Base-by-base conservation (phyloP, 805 yeast genomes). In the Saccharomyces cerevisiae region DNA sequence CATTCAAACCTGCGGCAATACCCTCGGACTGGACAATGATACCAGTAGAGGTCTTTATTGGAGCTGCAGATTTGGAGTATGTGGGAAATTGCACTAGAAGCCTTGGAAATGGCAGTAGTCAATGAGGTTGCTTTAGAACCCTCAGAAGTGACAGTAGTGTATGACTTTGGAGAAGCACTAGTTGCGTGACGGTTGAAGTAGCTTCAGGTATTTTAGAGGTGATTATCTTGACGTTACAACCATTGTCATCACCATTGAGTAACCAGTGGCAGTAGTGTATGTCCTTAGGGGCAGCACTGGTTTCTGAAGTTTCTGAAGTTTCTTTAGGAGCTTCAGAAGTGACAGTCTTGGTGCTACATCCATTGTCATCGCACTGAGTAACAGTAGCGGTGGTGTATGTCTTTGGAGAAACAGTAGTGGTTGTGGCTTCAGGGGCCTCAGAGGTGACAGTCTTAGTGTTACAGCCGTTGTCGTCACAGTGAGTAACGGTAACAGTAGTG, bases 21-120 rank as follows among this genome's bases (percentile, higher is more conserved):
- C 51, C 53, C 14, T 41, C 53, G 9, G 31, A 27, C 31, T 41
- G 48, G 24, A 48, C 4, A 17, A 47, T 31, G 14, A 49, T 49
- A 48, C 28, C 46, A 29, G 41, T 41, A n/a, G 29, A 41, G 43
- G n/a, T n/a, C n/a, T n/a, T n/a, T n/a, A n/a, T n/a, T n/a, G n/a
- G n/a, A n/a, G n/a, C n/a, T n/a, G n/a, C n/a, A n/a, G n/a, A n/a
- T n/a, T n/a, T n/a, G n/a, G n/a, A n/a, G n/a, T n/a, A n/a, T n/a
- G 49, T 28, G 31, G 41, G 46, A 26, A 4, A 22, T 24, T 48
- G 46, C 22, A 11, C 10, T 14, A 30, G 43, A 10, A 24, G 51
- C 24, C n/a, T 24, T 9, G 13, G 41, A n/a, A 48, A 27, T 31
- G 17, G 31, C 31, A 3, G 11, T 9, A 29, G 36, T 31, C 2